A percentile compares a stretch with the other conserved stretches of the same genome.
Conservation (phyloP, 192 early-diverging fungal species). For the Chytriomyces hyalinus region DNA sequence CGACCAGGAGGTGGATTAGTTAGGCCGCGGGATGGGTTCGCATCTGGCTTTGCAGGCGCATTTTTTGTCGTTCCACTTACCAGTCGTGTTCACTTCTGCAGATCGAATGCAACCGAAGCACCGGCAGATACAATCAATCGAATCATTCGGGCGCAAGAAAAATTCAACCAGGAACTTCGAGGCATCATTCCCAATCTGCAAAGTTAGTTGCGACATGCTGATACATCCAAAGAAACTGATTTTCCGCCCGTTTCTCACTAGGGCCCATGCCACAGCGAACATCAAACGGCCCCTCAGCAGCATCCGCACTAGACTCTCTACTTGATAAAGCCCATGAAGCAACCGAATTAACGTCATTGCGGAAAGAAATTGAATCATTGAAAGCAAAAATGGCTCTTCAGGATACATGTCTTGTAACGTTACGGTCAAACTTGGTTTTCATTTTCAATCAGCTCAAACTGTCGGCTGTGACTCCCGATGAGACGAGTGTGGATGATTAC, state of each 20-base stretch:
- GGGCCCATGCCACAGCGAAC: not conserved
- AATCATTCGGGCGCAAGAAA: conserved; percentile 16
- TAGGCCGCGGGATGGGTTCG: not conserved
- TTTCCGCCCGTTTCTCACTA: too few relatives aligned
- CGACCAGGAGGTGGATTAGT: not conserved
- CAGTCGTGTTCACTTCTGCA: not conserved
- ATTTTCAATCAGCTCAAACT: conserved; percentile 28
- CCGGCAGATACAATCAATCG: not conserved
- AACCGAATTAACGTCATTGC: conserved; percentile 3
- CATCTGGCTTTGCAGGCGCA: not conserved
- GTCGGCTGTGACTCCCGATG: conserved; percentile 20
- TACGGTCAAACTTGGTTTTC: conserved; percentile 12
- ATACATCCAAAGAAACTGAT: too few relatives aligned
- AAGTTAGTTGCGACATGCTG: too few relatives aligned
- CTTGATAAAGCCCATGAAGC: conserved; percentile 24
- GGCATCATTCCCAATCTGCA: not conserved
- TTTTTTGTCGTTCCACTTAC: not conserved
- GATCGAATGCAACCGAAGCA: not conserved
- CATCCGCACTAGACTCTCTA: conserved; percentile 13
- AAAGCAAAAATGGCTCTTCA: conserved; percentile 15
- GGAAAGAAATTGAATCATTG: not conserved
- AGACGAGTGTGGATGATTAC: conserved; percentile 21
- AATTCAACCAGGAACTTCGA: not conserved
- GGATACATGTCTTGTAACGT: not conserved
- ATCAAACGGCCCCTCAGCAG: not conserved